phyloP scores from a whole-genome alignment of 108 stramenopile species.

The Skeletonema menzelii region DNA sequence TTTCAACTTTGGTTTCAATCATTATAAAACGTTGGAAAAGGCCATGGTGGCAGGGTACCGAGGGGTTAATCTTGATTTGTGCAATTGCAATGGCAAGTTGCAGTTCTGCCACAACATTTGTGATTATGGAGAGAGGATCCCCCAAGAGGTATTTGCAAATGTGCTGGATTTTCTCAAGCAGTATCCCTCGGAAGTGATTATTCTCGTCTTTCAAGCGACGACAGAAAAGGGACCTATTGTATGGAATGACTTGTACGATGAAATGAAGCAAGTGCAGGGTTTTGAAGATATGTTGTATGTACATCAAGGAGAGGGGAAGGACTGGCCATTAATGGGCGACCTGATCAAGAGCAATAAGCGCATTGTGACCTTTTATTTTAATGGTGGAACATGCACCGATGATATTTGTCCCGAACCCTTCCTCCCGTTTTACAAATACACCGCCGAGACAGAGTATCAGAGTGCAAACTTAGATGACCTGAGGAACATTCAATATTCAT shows the following conservation, averaged over 20 bases:
- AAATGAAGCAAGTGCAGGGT: constrained; percentile 25
- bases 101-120: constrained; percentile 48
- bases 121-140: constrained; percentile 33
- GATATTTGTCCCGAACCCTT: constrained; percentile 60
- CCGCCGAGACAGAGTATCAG: constrained; percentile 63
- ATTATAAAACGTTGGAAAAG: constrained; percentile 30
- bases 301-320: constrained; percentile 17
- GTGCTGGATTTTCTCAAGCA: constrained; percentile 30
- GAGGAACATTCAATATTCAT: constrained; percentile 44
- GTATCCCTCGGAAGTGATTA: constrained; percentile 44
- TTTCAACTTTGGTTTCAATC: constrained; percentile 39
- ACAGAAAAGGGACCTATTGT: constrained; percentile 22
- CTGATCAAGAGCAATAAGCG: constrained; percentile 51
- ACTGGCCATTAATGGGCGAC: constrained; percentile 68
- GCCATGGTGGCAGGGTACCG: constrained; percentile 42
- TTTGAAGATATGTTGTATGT: constrained; percentile 42
- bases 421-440: constrained; percentile 49
- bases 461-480: constrained; percentile 44
- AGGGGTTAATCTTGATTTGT: constrained; percentile 35
- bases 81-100: constrained; percentile 24
- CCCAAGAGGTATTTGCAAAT: constrained; percentile 31
- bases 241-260: constrained; percentile 35
- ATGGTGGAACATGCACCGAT: constrained; percentile 57
- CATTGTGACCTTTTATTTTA: constrained; percentile 66
- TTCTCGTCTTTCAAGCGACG: constrained; percentile 32